Base-by-base conservation (phyloP, 2,329 filamentous ascomycete species). In the Cytospora piceicola region DNA sequence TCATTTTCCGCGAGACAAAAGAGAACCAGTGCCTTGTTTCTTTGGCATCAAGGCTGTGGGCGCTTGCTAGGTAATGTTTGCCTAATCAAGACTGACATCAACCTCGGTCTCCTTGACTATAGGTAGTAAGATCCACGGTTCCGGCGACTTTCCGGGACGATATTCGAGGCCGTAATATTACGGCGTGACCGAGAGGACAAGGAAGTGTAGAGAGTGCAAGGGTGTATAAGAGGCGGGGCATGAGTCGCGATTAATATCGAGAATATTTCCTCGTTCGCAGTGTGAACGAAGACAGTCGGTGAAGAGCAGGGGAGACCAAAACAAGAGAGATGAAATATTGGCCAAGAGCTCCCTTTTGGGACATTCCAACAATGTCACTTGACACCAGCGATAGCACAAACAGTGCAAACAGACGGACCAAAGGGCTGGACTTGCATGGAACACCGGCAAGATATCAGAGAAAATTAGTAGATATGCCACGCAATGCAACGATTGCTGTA, bases 381-480 rank as follows among this genome's bases (percentile, higher is more conserved):
- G 36, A 65, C 55, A 62, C 15, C 24, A 51, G 42, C 39, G 55
- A 24, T 39, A 52, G 53, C 24, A 63, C 39, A 54, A 58, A 24
- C 42, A 61, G 32, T 22, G 27, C 55, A 36, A 55, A 55, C 63
- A 62, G 29, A 51, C n/a, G 15, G 12, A 29, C 53, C 39, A 46
- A 39, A 36, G 17, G 49, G 58, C 32, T 52, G 46, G 55, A 9
- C 58, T 51, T 66, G 66, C 66, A 60, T 61, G 53, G 12, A 49
- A 66, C 39, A 29, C 22, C 63, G 63, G 63, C 55, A 46, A 58
- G 27, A n/a, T 60, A 58, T 36, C 60, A 63, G 56, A 63, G 58
- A 68, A 30, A 65, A 46, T 65, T 65, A 64, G 61, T 46, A 57
- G 36, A 55, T 46, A 64, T 57, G 63, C 27, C 63, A 65, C 51